These are phyloP conservation scores for Collybia sordida DNA, from an alignment of 768 basidiomycete species.

Conservation along the genomic window DNA sequence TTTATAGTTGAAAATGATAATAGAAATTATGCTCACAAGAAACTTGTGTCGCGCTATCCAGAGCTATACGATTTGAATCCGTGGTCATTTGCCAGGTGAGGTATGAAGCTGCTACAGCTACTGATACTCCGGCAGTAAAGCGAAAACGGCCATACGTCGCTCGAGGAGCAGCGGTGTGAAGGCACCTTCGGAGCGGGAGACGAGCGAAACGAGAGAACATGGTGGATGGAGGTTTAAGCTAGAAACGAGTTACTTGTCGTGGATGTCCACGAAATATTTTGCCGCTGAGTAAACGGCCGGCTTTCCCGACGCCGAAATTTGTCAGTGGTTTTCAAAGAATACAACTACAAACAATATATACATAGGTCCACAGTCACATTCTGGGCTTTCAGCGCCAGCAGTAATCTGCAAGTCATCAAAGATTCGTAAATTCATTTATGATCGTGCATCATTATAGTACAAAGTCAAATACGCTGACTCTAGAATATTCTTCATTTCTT, in stretches of 20 bases:
- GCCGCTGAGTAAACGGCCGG: slow-evolving; percentile 1
- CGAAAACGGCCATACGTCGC: slow-evolving; percentile 23
- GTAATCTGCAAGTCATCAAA: no score
- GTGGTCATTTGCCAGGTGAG: slow-evolving; percentile 48
- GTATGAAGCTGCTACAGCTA: slow-evolving; percentile 41
- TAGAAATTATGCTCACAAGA: slow-evolving; percentile 19
- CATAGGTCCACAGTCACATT: no score
- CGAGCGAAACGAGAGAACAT: slow-evolving; percentile 60
- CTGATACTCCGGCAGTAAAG: slow-evolving; percentile 43
- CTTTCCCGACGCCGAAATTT: not conserved
- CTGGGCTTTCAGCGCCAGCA: no score
- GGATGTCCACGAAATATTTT: slow-evolving; percentile 9
- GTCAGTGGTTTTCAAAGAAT: slow-evolving; percentile 8
- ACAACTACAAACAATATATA: slow-evolving; percentile 3
- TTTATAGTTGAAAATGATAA: no score
- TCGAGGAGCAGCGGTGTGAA: slow-evolving; percentile 43
- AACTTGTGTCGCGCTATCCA: slow-evolving; percentile 39
- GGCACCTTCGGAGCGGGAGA: slow-evolving; percentile 49
- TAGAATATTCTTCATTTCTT: no score
- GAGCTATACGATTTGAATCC: slow-evolving; percentile 39
- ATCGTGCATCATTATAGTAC: no score
- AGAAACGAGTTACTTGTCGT: not conserved
- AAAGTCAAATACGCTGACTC: no score
- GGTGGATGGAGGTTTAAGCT: slow-evolving; percentile 2
- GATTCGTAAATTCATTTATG: no score